phyloP scores from a whole-genome alignment of 1,284 basidiomycete species.

The Puccinia coronata region DNA sequence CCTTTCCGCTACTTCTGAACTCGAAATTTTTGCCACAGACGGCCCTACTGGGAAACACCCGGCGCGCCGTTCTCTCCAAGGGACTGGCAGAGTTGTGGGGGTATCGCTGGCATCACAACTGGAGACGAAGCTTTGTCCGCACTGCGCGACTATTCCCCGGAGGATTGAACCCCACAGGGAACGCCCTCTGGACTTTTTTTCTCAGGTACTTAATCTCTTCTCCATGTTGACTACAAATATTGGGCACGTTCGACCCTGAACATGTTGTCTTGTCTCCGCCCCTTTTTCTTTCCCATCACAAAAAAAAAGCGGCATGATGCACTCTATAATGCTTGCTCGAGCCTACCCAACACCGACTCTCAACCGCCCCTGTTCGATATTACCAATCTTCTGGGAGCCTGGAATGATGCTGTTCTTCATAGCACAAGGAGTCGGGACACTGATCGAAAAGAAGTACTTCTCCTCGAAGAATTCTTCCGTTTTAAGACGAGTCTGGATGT shows the following conservation, averaged over 20 bases:
- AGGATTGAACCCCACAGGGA: background rate
- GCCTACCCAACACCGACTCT: conserved; percentile 33
- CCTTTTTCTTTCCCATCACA: background rate
- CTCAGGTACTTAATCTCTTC: conserved; percentile 30
- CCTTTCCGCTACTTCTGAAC: conserved; percentile 28
- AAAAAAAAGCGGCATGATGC: conserved; percentile 36
- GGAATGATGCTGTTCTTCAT: conserved; percentile 46
- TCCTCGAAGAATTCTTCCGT: background rate
- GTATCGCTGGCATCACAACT: conserved; percentile 45
- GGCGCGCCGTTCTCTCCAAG: conserved; percentile 36
- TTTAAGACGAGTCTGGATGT: conserved; percentile 33
- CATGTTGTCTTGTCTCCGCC: no score
- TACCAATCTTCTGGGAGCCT: conserved; percentile 46
- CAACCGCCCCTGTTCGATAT: conserved; percentile 18
- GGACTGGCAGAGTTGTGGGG: conserved; percentile 45
- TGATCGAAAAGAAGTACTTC: conserved; percentile 31
- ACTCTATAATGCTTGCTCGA: conserved; percentile 37
- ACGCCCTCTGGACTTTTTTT: conserved; percentile 44
- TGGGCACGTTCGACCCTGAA: background rate
- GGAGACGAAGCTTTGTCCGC: conserved; percentile 40
- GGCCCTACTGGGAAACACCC: conserved; percentile 26
- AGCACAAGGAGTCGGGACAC: conserved; percentile 32
- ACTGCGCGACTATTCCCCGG: conserved; percentile 39
- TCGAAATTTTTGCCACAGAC: conserved; percentile 30
- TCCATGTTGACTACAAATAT: background rate